phyloP scores from a whole-genome alignment of 2,329 filamentous ascomycete genomes.

The Fusarium sp. region DNA sequence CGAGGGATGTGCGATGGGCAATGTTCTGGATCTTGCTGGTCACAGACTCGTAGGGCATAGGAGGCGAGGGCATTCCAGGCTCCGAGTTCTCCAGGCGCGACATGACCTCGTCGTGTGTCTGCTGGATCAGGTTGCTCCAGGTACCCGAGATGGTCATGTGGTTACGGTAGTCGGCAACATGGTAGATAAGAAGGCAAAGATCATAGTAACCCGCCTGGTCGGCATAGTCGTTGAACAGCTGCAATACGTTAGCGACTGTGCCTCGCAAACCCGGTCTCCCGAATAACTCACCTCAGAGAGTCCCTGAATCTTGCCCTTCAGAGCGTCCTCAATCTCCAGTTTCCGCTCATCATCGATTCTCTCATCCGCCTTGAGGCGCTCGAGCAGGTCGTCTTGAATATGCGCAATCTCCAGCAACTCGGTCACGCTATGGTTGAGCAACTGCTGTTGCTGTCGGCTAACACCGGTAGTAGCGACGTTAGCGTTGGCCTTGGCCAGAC shows the following conservation, averaged over 20 bases:
- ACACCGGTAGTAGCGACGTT: slow-evolving; percentile 84
- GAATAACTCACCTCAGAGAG: slow-evolving; percentile 76
- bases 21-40: slow-evolving; percentile 73
- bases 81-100: slow-evolving; percentile 58
- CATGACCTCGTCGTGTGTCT: slow-evolving; percentile 71
- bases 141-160: slow-evolving; percentile 84
- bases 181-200: slow-evolving; percentile 91
- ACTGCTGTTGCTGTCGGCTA: slow-evolving; percentile 83
- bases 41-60: slow-evolving; percentile 77
- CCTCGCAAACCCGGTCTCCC: too few relatives aligned
- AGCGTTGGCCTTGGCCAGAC: slow-evolving; percentile 90
- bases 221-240: slow-evolving; percentile 94
- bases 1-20: slow-evolving; percentile 72
- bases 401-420: slow-evolving; percentile 92
- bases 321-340: slow-evolving; percentile 71
- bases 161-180: slow-evolving; percentile 91
- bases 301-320: slow-evolving; percentile 83
- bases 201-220: slow-evolving; percentile 95
- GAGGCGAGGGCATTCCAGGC: slow-evolving; percentile 53
- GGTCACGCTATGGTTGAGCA: slow-evolving; percentile 84
- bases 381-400: slow-evolving; percentile 91
- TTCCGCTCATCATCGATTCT: slow-evolving; percentile 75
- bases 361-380: slow-evolving; percentile 78
- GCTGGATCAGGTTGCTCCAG: slow-evolving; percentile 85
- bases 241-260: slow-evolving; percentile 35